Percentiles rank a stretch among this genome's conserved stretches.
Conservation (phyloP, 2,329 filamentous ascomycete genomes). For the Cladobotryum protrusum region DNA sequence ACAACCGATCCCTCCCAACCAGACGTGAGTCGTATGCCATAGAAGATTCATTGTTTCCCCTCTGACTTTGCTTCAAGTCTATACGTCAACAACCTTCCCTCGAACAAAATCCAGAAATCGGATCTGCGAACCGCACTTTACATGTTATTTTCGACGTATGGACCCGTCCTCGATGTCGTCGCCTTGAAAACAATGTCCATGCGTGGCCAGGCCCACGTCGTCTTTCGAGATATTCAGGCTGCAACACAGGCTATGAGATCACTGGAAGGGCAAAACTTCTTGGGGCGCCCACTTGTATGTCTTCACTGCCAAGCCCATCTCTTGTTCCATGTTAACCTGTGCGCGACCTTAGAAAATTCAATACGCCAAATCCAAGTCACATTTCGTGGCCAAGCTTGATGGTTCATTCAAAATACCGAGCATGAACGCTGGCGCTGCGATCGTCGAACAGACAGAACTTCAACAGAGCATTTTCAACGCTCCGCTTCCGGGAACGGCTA, state of each 20-base stretch:
- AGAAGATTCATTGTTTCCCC: slow-evolving; percentile 7
- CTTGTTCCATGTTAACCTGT: neutral
- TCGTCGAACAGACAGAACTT: slow-evolving; percentile 62
- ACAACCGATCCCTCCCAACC: slow-evolving; percentile 59
- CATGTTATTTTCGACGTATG: slow-evolving; percentile 89
- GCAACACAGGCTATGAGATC: slow-evolving; percentile 90
- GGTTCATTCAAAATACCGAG: slow-evolving; percentile 75
- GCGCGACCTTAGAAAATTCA: slow-evolving; percentile 62
- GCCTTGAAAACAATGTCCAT: slow-evolving; percentile 85
- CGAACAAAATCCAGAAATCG: slow-evolving; percentile 81
- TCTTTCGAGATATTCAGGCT: slow-evolving; percentile 83
- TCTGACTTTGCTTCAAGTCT: slow-evolving; percentile 46
- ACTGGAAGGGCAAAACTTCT: slow-evolving; percentile 77
- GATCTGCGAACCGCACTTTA: slow-evolving; percentile 85
- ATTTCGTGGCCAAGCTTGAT: slow-evolving; percentile 84
- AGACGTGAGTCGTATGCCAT: slow-evolving; percentile 53
- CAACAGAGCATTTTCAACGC: slow-evolving; percentile 78
- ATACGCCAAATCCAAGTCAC: slow-evolving; percentile 85
- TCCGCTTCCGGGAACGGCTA: slow-evolving; percentile 46
- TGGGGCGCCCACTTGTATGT: slow-evolving; percentile 77
- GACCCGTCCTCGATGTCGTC: slow-evolving; percentile 85
- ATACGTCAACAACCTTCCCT: slow-evolving; percentile 80
- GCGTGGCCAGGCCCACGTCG: slow-evolving; percentile 91
- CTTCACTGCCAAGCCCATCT: neutral
- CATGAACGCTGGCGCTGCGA: slow-evolving; percentile 43